Conservation (phyloP, 225 moss, liverwort and hornwort genomes). For the Anthoceros angustus region DNA sequence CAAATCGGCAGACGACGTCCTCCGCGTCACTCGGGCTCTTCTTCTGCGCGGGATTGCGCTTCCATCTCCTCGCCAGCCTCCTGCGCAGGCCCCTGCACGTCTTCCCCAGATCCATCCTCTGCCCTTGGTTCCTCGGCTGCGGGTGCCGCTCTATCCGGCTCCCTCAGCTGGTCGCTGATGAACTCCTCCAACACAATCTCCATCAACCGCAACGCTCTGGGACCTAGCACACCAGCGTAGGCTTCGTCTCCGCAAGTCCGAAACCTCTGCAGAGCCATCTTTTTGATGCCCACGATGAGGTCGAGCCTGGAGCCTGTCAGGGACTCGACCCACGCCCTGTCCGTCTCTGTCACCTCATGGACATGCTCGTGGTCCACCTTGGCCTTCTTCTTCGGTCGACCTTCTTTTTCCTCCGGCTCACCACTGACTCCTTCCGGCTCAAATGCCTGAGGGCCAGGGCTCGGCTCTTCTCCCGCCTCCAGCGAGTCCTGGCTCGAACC, state of each 20-base stretch:
- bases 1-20: slow-evolving; percentile 2
- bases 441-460: too few relatives aligned
- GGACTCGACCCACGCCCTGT: not conserved
- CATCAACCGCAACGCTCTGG: not conserved
- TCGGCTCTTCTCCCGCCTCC: too few relatives aligned
- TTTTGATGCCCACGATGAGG: not conserved
- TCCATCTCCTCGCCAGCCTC: too few relatives aligned
- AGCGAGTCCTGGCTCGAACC: too few relatives aligned
- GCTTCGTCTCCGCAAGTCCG: not conserved
- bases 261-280: not conserved
- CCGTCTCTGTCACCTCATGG: not conserved
- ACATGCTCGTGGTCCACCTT: not conserved
- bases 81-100: too few relatives aligned
- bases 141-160: not conserved
- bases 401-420: not conserved
- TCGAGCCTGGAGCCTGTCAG: not conserved
- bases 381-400: not conserved
- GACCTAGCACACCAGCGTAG: not conserved
- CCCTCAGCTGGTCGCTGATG: slow-evolving; percentile 2
- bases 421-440: too few relatives aligned
- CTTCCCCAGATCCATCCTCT: too few relatives aligned
- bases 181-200: not conserved
- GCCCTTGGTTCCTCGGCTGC: too few relatives aligned
- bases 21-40: too few relatives aligned
- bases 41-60: too few relatives aligned